Percentiles rank a stretch among this genome's conserved stretches.
These are phyloP conservation scores for Phytophthora uliginosa DNA, from an alignment of 352 stramenopile genomes.

Conservation along the genomic window DNA sequence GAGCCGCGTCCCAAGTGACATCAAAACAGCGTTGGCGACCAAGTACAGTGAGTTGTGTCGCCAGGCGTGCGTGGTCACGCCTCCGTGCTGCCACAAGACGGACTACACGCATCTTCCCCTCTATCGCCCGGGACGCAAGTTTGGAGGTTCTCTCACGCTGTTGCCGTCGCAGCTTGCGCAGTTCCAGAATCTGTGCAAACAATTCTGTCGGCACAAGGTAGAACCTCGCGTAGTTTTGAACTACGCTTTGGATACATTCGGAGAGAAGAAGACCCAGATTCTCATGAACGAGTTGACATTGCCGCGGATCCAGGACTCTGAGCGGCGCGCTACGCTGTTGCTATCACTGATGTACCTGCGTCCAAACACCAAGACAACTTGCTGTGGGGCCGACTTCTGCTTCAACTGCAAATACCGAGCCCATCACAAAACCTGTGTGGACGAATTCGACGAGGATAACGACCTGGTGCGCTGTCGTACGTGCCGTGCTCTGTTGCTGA, in stretches of 20 bases:
- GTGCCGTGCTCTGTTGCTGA: slow-evolving; percentile 56
- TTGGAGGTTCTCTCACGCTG: slow-evolving; percentile 3
- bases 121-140: neutral
- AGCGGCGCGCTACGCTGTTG: slow-evolving; percentile 52
- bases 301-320: slow-evolving; percentile 40
- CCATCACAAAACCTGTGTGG: slow-evolving; percentile 40
- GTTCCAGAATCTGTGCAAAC: slow-evolving; percentile 22
- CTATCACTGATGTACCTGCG: slow-evolving; percentile 46
- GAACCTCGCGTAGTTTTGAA: slow-evolving; percentile 29
- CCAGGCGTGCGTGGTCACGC: slow-evolving; percentile 32
- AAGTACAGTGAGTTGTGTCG: slow-evolving; percentile 36
- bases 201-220: slow-evolving; percentile 36
- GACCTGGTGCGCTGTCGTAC: slow-evolving; percentile 51
- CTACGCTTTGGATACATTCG: slow-evolving; percentile 29
- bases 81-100: slow-evolving; percentile 43
- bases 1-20: neutral
- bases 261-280: slow-evolving; percentile 16
- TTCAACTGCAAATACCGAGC: slow-evolving; percentile 62
- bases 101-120: slow-evolving; percentile 49
- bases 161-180: slow-evolving; percentile 20
- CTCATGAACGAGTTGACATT: slow-evolving; percentile 28
- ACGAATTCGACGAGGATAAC: slow-evolving; percentile 33
- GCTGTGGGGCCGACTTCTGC: slow-evolving; percentile 52
- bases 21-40: neutral
- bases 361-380: slow-evolving; percentile 42